phyloP scores from a whole-genome alignment of 2,329 filamentous ascomycete genomes.

The Immersiporthe knoxdaviesiana region DNA sequence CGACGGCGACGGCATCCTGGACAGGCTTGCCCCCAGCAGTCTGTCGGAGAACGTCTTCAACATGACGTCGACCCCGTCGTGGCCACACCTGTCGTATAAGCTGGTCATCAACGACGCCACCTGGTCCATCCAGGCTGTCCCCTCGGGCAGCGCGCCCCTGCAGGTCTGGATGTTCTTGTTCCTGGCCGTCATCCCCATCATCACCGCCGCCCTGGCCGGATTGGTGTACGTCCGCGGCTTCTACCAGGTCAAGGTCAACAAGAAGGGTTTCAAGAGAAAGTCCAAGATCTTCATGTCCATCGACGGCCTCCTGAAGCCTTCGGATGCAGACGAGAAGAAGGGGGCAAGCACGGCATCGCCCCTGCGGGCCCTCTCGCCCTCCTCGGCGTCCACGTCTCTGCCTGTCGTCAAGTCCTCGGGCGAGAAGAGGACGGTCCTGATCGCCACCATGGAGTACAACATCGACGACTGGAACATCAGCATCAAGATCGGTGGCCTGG shows the following conservation, averaged over 20 bases:
- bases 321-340: conserved; percentile 36
- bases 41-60: conserved; percentile 59
- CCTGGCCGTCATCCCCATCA: conserved; percentile 55
- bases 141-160: conserved; percentile 54
- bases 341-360: conserved; percentile 29
- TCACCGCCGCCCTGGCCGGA: conserved; percentile 53
- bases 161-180: conserved; percentile 59
- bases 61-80: conserved; percentile 56
- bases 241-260: conserved; percentile 58
- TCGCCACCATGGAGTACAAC: conserved; percentile 74
- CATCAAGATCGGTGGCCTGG: conserved; percentile 72
- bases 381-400: conserved; percentile 26
- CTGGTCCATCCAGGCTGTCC: conserved; percentile 53
- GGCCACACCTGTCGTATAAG: conserved; percentile 57
- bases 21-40: conserved; percentile 62
- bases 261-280: conserved; percentile 51
- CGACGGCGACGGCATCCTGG: conserved; percentile 60
- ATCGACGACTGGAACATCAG: conserved; percentile 72
- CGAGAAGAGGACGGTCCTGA: conserved; percentile 57
- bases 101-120: conserved; percentile 59
- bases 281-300: conserved; percentile 28
- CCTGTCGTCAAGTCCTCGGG: conserved; percentile 28
- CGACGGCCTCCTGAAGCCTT: conserved; percentile 27
- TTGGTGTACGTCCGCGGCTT: conserved; percentile 62
- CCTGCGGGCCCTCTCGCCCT: conserved; percentile 28